phyloP scores from a whole-genome alignment of 1,284 basidiomycete genomes.

The Heliocybe sulcata region DNA sequence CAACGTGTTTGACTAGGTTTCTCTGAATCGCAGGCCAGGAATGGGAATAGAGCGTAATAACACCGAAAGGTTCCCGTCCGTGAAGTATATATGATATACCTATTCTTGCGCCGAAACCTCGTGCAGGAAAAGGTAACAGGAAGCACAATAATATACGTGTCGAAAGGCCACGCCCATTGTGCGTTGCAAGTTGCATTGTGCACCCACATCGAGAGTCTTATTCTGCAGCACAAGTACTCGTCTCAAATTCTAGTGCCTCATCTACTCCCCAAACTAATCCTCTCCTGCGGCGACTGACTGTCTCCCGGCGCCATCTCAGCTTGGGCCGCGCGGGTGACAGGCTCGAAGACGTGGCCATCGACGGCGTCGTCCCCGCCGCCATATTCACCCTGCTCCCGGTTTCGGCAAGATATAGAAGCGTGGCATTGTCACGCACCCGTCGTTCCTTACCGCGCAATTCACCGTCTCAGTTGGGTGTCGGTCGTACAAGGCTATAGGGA shows the following conservation, averaged over 20 bases:
- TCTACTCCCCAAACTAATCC: background rate
- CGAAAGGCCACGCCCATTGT: background rate
- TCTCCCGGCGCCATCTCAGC: background rate
- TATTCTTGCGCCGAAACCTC: background rate
- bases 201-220: background rate
- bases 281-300: background rate
- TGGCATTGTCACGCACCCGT: background rate
- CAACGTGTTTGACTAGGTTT: background rate
- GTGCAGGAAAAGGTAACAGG: background rate
- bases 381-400: background rate
- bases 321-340: background rate
- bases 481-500: background rate
- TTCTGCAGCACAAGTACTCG: background rate
- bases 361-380: background rate
- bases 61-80: background rate
- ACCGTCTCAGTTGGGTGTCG: background rate
- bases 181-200: background rate
- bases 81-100: conserved; percentile 1
- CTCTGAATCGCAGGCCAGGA: background rate
- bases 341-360: background rate
- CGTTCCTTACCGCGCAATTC: background rate
- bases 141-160: background rate
- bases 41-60: conserved; percentile 2
- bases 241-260: background rate
- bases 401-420: conserved; percentile 1